These are phyloP conservation scores for Pleurotus djamor DNA, from an alignment of 768 basidiomycete genomes.

Conservation along the genomic window DNA sequence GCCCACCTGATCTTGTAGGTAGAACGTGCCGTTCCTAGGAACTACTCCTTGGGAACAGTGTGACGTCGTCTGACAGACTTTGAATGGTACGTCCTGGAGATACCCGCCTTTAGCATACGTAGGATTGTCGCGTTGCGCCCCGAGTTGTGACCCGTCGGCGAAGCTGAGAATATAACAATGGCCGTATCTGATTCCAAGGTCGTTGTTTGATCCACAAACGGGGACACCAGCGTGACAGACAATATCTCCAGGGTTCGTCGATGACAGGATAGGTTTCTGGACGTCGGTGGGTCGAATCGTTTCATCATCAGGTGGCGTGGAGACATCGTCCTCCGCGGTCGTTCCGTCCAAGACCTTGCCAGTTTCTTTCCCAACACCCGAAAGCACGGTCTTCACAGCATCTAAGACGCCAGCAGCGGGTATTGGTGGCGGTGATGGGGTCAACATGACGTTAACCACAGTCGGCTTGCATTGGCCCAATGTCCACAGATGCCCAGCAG, in stretches of 20 bases:
- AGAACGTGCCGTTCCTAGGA: background rate
- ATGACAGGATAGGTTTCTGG: background rate
- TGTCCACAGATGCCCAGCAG: background rate
- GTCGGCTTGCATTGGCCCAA: background rate
- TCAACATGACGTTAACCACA: background rate
- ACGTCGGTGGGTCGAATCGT: background rate
- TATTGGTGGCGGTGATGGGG: background rate
- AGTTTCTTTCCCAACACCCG: background rate
- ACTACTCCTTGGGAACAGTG: background rate
- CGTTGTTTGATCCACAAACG: background rate
- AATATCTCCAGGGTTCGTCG: background rate
- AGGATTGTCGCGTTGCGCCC: background rate
- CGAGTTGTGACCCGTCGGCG: background rate
- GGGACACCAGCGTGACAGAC: background rate
- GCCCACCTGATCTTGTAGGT: background rate
- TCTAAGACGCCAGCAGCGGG: background rate
- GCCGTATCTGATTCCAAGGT: background rate
- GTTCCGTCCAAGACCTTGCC: background rate
- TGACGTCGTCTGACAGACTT: background rate
- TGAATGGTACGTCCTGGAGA: background rate
- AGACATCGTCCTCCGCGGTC: background rate
- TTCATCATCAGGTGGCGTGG: background rate
- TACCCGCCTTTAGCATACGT: constrained; percentile 1
- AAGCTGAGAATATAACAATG: background rate
- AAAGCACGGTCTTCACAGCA: background rate